Conservation (phyloP, 2,329 filamentous ascomycete species). For the Hypocreales sp. region DNA sequence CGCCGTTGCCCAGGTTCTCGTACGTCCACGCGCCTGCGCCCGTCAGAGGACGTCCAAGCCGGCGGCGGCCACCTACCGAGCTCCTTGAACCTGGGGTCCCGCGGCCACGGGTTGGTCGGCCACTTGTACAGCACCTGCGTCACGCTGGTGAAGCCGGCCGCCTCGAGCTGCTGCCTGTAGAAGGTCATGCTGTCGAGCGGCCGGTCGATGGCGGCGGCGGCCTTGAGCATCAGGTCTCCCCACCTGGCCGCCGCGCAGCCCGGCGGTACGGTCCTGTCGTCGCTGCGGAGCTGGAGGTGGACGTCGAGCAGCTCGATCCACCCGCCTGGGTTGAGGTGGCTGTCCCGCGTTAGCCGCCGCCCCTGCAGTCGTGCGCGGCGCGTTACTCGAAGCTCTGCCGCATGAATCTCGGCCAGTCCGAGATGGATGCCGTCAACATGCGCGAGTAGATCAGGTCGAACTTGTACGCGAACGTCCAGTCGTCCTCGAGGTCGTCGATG, state of each 20-base stretch:
- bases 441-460: slow-evolving; percentile 26
- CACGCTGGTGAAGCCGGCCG: slow-evolving; percentile 38
- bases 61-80: slow-evolving; percentile 22
- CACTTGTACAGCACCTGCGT: slow-evolving; percentile 30
- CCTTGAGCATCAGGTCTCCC: slow-evolving; percentile 13
- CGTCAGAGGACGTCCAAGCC: too few species aligned
- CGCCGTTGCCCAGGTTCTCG: slow-evolving; percentile 16
- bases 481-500: slow-evolving; percentile 24
- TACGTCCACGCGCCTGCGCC: slow-evolving; percentile 21
- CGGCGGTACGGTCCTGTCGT: slow-evolving; percentile 22
- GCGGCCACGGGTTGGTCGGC: slow-evolving; percentile 35
- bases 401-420: slow-evolving; percentile 19
- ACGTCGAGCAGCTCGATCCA: slow-evolving; percentile 28
- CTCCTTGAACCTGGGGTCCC: slow-evolving; percentile 33
- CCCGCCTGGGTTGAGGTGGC: slow-evolving; percentile 23
- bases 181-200: slow-evolving; percentile 12
- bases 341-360: neutral
- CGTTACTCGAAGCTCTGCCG: slow-evolving; percentile 16
- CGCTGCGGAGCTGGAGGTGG: slow-evolving; percentile 19
- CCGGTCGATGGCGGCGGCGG: slow-evolving; percentile 14
- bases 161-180: slow-evolving; percentile 23
- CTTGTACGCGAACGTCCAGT: slow-evolving; percentile 20
- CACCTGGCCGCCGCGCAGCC: slow-evolving; percentile 13
- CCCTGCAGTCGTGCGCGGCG: slow-evolving; percentile 1
- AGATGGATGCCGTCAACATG: slow-evolving; percentile 21